phyloP scores from a whole-genome alignment of 1,284 basidiomycete species.

The Takashimella tepidaria region DNA sequence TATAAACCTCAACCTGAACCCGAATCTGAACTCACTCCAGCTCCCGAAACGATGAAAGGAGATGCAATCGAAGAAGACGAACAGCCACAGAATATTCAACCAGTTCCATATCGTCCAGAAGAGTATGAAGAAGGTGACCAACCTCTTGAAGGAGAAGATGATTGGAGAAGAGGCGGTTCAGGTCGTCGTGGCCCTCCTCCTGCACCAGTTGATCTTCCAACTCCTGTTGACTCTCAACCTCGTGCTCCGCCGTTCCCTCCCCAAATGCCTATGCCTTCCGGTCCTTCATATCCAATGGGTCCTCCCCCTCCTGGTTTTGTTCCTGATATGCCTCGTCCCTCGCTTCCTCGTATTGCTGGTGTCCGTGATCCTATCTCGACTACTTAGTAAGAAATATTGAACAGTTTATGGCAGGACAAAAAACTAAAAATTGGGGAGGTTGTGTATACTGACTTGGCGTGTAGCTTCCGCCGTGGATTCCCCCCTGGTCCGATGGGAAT shows the following conservation, averaged over 20 bases:
- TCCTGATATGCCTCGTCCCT: slow-evolving; percentile 28
- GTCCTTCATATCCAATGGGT: slow-evolving; percentile 20
- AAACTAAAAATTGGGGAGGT: too few relatives aligned
- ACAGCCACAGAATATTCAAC: background rate
- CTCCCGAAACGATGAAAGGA: background rate
- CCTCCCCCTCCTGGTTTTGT: slow-evolving; percentile 19
- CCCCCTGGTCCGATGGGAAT: slow-evolving; percentile 25
- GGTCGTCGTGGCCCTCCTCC: slow-evolving; percentile 27
- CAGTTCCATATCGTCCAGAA: background rate
- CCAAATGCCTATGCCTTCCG: slow-evolving; percentile 17
- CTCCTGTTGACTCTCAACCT: slow-evolving; percentile 33
- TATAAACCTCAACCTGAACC: slow-evolving; percentile 4
- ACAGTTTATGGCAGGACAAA: too few relatives aligned
- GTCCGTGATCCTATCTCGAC: slow-evolving; percentile 44
- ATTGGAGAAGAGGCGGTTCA: slow-evolving; percentile 5
- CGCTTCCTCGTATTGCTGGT: slow-evolving; percentile 37
- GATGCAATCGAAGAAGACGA: background rate
- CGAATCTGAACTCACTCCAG: slow-evolving; percentile 9
- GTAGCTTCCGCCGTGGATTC: slow-evolving; percentile 43
- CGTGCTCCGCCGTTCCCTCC: slow-evolving; percentile 14
- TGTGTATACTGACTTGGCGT: too few relatives aligned
- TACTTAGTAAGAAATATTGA: slow-evolving; percentile 45
- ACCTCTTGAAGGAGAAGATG: slow-evolving; percentile 15
- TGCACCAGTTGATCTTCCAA: slow-evolving; percentile 40
- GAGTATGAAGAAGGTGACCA: slow-evolving; percentile 16